Percentiles rank a stretch among this genome's conserved stretches.
Evolutionary conservation across 495 filamentous ascomycete species (phyloP).

Genomic region (Annulohypoxylon nitens): DNA sequence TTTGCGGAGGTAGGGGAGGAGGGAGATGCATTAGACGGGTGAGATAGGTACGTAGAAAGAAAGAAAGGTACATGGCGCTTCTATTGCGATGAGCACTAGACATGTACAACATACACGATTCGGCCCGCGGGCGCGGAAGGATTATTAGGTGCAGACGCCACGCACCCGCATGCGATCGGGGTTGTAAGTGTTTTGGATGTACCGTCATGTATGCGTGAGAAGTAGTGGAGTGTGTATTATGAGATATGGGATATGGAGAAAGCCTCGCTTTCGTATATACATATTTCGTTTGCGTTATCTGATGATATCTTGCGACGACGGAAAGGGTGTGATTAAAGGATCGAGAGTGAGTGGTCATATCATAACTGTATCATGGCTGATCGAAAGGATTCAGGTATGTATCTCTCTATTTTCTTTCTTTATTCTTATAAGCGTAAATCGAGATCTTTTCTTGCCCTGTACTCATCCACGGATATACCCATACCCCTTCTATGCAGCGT

Average conservation of each 20-base stretch:
- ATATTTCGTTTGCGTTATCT: conserved; percentile 8
- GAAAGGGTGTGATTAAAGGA: conserved; percentile 24
- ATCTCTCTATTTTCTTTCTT: neutral
- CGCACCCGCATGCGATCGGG: conserved; percentile 15
- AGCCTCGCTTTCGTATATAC: neutral
- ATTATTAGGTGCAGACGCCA: conserved; percentile 37
- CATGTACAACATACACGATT: conserved; percentile 33
- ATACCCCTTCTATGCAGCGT: neutral
- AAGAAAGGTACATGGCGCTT: neutral
- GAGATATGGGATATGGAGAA: neutral
- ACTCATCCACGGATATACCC: neutral
- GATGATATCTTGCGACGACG: conserved; percentile 15
- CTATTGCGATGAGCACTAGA: neutral
- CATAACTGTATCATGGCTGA: conserved; percentile 30
- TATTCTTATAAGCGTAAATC: neutral
- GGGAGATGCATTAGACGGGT: neutral
- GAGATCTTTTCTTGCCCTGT: conserved; percentile 3
- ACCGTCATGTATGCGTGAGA: neutral
- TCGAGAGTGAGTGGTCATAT: conserved; percentile 2
- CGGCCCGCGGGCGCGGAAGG: conserved; percentile 44
- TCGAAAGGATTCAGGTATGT: neutral
- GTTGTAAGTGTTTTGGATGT: neutral
- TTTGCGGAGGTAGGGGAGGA: neutral
- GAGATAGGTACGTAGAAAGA: neutral
- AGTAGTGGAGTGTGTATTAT: neutral